Evolutionary conservation across 2,329 filamentous ascomycete genomes (phyloP).

Genomic region (Arachnomyces sp.): DNA sequence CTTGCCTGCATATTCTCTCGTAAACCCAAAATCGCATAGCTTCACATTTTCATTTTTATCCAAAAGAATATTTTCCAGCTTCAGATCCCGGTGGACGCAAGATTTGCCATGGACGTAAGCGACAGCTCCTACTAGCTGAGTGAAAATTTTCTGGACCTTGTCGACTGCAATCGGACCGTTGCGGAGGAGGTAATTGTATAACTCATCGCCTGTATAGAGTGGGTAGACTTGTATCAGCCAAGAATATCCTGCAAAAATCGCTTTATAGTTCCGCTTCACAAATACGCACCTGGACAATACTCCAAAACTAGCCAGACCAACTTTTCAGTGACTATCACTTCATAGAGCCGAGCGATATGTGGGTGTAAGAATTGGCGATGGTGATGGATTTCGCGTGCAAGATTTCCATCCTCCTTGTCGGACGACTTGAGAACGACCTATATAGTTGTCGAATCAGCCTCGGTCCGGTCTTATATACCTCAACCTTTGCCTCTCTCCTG

Average conservation of each 20-base stretch:
- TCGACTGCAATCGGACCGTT: conserved; percentile 75
- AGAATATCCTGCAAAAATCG: background rate
- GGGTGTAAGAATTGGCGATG: conserved; percentile 96
- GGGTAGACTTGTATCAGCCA: background rate
- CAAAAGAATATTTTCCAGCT: conserved; percentile 91
- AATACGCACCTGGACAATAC: conserved; percentile 73
- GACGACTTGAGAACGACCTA: conserved; percentile 98
- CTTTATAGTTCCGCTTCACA: background rate
- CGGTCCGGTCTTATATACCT: too few relatives aligned
- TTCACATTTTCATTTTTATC: conserved; percentile 98
- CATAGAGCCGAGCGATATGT: conserved; percentile 92
- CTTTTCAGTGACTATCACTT: conserved; percentile 93
- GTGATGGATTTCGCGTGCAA: conserved; percentile 95
- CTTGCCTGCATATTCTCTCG: conserved; percentile 91
- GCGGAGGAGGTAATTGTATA: conserved; percentile 90
- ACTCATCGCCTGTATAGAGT: conserved; percentile 65
- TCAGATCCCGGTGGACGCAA: conserved; percentile 93
- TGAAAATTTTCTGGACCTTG: conserved; percentile 92
- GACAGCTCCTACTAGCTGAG: conserved; percentile 90
- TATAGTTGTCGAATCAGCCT: background rate
- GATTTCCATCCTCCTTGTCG: conserved; percentile 89
- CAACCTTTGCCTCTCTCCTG: too few relatives aligned
- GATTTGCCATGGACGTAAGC: conserved; percentile 90
- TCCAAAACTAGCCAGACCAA: conserved; percentile 95
- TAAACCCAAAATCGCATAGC: conserved; percentile 96